Base-by-base conservation (phyloP, 257 asterid genomes). In the Primulina tabacum region DNA sequence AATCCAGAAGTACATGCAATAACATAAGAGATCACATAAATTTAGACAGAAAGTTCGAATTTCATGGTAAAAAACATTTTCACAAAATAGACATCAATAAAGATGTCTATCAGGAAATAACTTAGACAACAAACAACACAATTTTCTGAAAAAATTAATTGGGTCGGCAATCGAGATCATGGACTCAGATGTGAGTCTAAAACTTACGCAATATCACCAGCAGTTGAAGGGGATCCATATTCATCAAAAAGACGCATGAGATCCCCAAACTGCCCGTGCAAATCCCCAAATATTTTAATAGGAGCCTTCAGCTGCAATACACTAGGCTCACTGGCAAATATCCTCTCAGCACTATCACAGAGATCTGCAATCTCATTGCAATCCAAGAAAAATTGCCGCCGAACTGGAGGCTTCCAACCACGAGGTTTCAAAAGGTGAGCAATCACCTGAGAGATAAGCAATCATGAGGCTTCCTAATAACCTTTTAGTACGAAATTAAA, bases 401-500 rank as follows among this genome's bases (percentile, higher is more conserved):
- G 87, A 67, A 95, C 99, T 24, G 99, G 99, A 72, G 98, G 99
- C 83, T 92, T 95, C 99, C 99, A 95, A 68, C 99, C 99, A 69
- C 98, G 98, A 73, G 99, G 99, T 76, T 91, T 92, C 70, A 95
- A 65, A 70, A 95, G 97, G 84, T 95, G 94, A 56, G 94, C 88
- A 74, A 95, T 76, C 87, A 95, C 94, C 99, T 95, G 83, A 60
- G 67, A 60, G 43, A 60, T 50, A 53, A 60, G 38, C 62, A 69
- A 75, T 40, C 68, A 73, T 63, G 8, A 70, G 71, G 60, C 17
- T 59, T 33, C 57, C 30, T 76, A 65, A 64, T 64, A 26, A 37
- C 29, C 37, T 34, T 67, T 37, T 70, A 35, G 55, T 60, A 59
- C 53, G 75, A 60, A 37, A 71, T 50, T 52, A 43, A 63, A 35